Conservation (phyloP, 805 yeast species). For the Wickerhamiella vanderwaltii region DNA sequence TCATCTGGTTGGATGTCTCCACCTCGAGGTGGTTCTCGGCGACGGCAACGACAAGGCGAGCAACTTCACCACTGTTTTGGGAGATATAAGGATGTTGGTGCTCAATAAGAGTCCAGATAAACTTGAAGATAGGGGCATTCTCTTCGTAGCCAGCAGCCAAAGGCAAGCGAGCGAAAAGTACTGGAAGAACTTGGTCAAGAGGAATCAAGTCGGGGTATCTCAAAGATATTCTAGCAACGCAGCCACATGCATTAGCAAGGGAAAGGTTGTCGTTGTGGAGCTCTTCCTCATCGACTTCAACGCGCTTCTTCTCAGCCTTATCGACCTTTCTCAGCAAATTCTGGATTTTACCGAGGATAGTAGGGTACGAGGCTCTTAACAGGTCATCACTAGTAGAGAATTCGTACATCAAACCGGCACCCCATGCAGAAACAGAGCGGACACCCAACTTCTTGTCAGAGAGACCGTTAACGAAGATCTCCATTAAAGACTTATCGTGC, state of each 20-base stretch:
- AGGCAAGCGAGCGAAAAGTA: conserved; percentile 67
- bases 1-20: conserved; percentile 50
- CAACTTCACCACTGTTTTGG: conserved; percentile 39
- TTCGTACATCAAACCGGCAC: conserved; percentile 69
- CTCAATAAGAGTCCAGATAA: conserved; percentile 55
- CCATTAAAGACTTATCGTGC: conserved; percentile 52
- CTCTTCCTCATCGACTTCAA: conserved; percentile 47
- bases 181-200: conserved; percentile 61
- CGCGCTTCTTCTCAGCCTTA: conserved; percentile 40
- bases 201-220: conserved; percentile 60
- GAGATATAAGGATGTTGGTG: conserved; percentile 46
- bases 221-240: conserved; percentile 84
- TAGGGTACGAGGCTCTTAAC: conserved; percentile 50
- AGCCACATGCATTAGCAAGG: conserved; percentile 90
- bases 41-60: conserved; percentile 56
- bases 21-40: conserved; percentile 67
- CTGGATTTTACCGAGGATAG: conserved; percentile 54
- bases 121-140: conserved; percentile 76
- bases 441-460: conserved; percentile 63
- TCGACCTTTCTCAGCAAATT: conserved; percentile 69
- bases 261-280: conserved; percentile 77
- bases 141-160: conserved; percentile 75
- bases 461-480: conserved; percentile 51
- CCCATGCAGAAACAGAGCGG: conserved; percentile 91
- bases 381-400: conserved; percentile 41